Percentiles rank a stretch among this genome's conserved stretches.
phyloP scores from a whole-genome alignment of 1,284 basidiomycete species.

The Cryptococcus hybrid region DNA sequence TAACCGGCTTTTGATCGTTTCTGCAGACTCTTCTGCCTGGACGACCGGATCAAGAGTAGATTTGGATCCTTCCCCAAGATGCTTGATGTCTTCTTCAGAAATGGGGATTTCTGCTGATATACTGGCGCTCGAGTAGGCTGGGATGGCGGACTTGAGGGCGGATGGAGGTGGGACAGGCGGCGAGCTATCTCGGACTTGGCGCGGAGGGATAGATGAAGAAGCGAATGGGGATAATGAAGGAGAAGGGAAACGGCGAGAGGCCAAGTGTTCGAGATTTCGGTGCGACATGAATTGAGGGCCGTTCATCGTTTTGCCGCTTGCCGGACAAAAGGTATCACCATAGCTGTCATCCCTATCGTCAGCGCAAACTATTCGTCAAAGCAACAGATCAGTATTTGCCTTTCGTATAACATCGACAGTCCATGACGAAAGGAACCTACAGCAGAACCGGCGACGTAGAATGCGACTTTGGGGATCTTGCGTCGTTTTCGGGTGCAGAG shows the following conservation, averaged over 20 bases:
- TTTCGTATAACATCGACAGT: not conserved
- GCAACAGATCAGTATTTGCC: not conserved
- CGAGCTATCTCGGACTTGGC: not conserved
- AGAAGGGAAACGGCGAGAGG: not conserved
- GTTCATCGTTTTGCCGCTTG: conserved; percentile 27
- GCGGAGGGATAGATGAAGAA: not conserved
- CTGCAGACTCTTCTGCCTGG: too few relatives aligned
- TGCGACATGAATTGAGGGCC: conserved; percentile 30
- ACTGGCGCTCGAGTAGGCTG: not conserved
- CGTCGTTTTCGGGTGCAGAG: conserved; percentile 5
- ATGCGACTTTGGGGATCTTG: conserved; percentile 37
- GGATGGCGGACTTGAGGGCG: not conserved
- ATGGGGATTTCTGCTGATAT: not conserved
- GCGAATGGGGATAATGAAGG: not conserved
- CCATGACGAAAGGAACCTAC: conserved; percentile 19
- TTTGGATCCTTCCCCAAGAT: too few relatives aligned
- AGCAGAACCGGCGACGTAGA: conserved; percentile 40
- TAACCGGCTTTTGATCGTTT: not conserved
- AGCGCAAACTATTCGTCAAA: conserved; percentile 27
- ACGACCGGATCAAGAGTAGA: too few relatives aligned
- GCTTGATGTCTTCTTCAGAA: not conserved
- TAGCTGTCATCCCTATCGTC: conserved; percentile 33
- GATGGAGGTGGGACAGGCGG: not conserved
- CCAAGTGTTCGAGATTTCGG: conserved; percentile 5
- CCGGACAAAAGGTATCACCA: conserved; percentile 34